phyloP scores from a whole-genome alignment of 2,329 filamentous ascomycete genomes.

The Aureobasidium musti region DNA sequence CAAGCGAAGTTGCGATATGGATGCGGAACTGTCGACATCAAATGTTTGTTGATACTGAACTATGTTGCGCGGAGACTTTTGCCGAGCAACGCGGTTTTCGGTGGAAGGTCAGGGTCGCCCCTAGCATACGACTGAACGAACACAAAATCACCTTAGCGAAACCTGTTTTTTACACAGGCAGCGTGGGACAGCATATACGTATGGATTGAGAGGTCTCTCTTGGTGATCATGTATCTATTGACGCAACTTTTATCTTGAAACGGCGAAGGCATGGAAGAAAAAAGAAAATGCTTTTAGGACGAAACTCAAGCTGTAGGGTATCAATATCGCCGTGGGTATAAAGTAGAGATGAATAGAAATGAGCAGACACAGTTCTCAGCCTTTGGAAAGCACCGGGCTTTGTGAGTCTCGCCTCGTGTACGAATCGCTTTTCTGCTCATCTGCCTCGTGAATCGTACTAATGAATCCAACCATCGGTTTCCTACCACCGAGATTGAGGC shows the following conservation, averaged over 20 bases:
- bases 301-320: not conserved
- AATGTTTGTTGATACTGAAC: slow-evolving; percentile 16
- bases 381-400: not conserved
- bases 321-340: not conserved
- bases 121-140: no score
- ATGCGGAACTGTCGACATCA: not conserved
- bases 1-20: not conserved
- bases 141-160: not conserved
- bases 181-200: no score
- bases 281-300: not conserved
- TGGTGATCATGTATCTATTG: no score
- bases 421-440: not conserved
- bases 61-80: slow-evolving; percentile 4
- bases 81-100: slow-evolving; percentile 8
- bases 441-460: not conserved
- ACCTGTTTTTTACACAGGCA: no score
- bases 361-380: not conserved
- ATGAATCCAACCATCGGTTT: slow-evolving; percentile 8
- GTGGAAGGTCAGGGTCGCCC: not conserved
- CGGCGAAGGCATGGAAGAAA: no score
- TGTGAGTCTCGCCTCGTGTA: not conserved
- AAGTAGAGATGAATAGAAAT: not conserved
- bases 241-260: no score
- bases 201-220: no score
- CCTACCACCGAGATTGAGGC: not conserved